Conservation (phyloP, 768 basidiomycete species). For the Daedalea quercina region DNA sequence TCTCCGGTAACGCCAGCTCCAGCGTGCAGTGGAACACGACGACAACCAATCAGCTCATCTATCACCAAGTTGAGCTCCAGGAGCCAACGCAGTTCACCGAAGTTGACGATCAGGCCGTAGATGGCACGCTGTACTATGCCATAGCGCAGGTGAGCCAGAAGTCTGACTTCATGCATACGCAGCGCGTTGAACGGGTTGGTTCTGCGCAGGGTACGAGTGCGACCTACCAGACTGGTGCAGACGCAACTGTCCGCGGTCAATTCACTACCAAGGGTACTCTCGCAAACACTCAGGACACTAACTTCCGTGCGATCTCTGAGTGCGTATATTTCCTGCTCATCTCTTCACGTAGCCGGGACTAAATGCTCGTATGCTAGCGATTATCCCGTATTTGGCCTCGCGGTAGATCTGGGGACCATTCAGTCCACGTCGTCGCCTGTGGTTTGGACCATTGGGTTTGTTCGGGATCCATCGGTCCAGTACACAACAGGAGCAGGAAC, state of each 20-base stretch:
- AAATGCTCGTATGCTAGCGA: neutral
- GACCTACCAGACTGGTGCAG: conserved; percentile 11
- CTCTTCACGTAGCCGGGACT: no score
- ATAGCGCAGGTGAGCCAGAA: neutral
- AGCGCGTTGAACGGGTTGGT: neutral
- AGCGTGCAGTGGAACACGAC: conserved; percentile 6
- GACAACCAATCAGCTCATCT: conserved; percentile 3
- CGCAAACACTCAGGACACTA: conserved; percentile 2
- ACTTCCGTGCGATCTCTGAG: conserved; percentile 12
- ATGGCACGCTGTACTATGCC: conserved; percentile 10
- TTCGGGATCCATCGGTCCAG: conserved; percentile 19
- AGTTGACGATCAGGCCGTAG: conserved; percentile 7
- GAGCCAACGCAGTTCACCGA: conserved; percentile 4
- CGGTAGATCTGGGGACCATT: conserved; percentile 21
- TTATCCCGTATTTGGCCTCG: conserved; percentile 19
- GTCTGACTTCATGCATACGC: neutral
- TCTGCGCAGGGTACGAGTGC: conserved; percentile 3
- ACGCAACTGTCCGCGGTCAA: conserved; percentile 7
- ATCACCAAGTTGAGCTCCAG: conserved; percentile 8
- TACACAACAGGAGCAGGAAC: conserved; percentile 12
- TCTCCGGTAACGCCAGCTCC: conserved; percentile 4
- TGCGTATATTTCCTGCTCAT: conserved; percentile 1
- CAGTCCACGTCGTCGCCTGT: conserved; percentile 11
- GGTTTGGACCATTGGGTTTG: conserved; percentile 23
- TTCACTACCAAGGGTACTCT: conserved; percentile 15